These are phyloP conservation scores for Vitis rotundifolia DNA, from an alignment of 164 flowering plant genomes.

Conservation along the genomic window DNA sequence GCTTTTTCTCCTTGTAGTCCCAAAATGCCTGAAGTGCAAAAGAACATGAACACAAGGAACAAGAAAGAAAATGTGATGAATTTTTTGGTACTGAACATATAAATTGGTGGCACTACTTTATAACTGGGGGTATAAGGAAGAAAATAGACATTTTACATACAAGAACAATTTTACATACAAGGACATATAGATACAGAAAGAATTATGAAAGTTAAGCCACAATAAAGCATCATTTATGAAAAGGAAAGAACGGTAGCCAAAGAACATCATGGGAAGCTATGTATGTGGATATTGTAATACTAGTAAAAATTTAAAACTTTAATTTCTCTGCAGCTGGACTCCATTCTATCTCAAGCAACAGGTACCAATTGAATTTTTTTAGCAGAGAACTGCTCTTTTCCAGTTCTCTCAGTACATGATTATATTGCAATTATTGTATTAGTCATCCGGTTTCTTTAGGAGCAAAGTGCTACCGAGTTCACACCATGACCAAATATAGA, in stretches of 20 bases:
- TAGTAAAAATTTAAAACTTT: too few species aligned
- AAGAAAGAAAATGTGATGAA: not conserved
- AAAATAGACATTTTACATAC: not conserved
- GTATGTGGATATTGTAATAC: not conserved
- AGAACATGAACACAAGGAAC: not conserved
- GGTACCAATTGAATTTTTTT: too few species aligned
- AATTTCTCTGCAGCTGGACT: too few species aligned
- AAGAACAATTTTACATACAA: not conserved
- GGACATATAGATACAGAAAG: not conserved
- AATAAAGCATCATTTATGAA: not conserved
- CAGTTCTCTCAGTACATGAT: too few species aligned
- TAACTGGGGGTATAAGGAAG: too few species aligned
- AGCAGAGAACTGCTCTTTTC: too few species aligned
- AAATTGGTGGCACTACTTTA: too few species aligned
- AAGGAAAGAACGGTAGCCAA: not conserved
- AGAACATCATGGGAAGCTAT: not conserved
- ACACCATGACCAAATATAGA: too few species aligned
- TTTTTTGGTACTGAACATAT: not conserved
- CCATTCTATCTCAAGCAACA: too few species aligned
- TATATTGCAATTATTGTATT: too few species aligned
- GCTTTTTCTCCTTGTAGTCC: conserved; percentile 78
- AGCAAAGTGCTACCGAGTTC: too few species aligned
- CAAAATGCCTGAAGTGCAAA: conserved; percentile 71
- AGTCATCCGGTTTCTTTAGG: too few species aligned
- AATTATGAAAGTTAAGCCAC: not conserved